A percentile compares a stretch with the other conserved stretches of the same genome.
Evolutionary conservation across 1,139 yeast species (phyloP).

Genomic region (Chernovozyma aurita): DNA sequence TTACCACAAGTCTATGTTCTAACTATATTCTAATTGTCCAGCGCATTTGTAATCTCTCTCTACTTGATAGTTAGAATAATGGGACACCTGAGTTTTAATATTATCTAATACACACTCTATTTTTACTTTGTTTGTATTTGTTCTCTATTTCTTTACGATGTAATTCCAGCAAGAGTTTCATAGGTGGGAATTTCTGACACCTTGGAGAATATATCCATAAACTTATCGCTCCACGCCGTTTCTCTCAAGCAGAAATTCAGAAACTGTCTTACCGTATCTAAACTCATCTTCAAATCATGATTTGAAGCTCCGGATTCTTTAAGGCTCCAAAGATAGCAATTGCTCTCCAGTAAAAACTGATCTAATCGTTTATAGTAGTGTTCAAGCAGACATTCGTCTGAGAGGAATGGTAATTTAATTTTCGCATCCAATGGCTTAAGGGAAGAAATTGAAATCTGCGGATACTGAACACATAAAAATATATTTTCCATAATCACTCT

Average conservation of each 20-base stretch:
- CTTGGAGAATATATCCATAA: background rate
- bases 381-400: no score
- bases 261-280: background rate
- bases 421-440: background rate
- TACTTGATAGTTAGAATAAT: no score
- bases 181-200: constrained; percentile 3
- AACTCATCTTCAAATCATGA: background rate
- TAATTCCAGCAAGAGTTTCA: constrained; percentile 1
- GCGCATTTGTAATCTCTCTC: no score
- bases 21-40: no score
- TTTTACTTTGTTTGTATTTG: no score
- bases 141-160: no score
- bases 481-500: no score
- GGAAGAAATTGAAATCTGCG: background rate
- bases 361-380: no score
- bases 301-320: background rate
- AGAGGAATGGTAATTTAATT: background rate
- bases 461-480: background rate
- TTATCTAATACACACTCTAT: no score
- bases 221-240: background rate
- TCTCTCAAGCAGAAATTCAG: constrained; percentile 1
- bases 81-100: no score
- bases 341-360: no score
- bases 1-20: no score
- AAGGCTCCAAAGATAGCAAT: background rate